A percentile compares a stretch with the other conserved stretches of the same genome.
phyloP scores from a whole-genome alignment of 1,139 yeast species.

The Lodderomyces theae region DNA sequence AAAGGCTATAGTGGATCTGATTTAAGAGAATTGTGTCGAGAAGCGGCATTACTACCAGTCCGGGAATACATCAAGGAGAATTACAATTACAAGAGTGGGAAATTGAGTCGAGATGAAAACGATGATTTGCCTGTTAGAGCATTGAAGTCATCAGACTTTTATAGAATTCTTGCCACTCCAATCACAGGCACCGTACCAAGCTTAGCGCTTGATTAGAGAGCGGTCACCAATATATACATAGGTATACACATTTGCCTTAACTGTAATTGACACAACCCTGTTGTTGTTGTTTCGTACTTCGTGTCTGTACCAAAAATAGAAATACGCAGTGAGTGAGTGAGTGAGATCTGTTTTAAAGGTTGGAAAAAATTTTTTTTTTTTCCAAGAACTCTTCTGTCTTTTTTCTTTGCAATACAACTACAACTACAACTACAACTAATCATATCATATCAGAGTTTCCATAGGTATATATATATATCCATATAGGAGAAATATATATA shows the following conservation, averaged over 20 bases:
- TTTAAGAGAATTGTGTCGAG: slow-evolving; percentile 84
- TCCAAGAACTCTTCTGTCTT: too few relatives aligned
- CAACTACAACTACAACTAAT: too few relatives aligned
- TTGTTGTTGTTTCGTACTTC: background rate
- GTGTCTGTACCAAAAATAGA: background rate
- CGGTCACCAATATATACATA: background rate
- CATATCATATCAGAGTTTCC: background rate
- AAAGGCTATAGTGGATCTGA: slow-evolving; percentile 89
- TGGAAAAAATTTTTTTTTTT: too few relatives aligned
- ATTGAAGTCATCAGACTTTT: slow-evolving; percentile 45
- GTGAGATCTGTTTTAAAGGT: too few relatives aligned
- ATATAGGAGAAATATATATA: background rate
- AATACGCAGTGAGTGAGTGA: background rate
- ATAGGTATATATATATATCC: background rate
- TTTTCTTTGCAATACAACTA: too few relatives aligned
- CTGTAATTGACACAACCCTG: too few relatives aligned
- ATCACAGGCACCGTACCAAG: slow-evolving; percentile 31
- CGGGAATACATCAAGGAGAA: slow-evolving; percentile 70
- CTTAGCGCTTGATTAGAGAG: slow-evolving; percentile 27
- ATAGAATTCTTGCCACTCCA: slow-evolving; percentile 18
- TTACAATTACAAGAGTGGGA: slow-evolving; percentile 44
- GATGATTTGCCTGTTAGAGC: slow-evolving; percentile 41
- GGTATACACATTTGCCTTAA: too few relatives aligned
- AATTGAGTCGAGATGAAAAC: slow-evolving; percentile 25
- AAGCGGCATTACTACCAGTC: slow-evolving; percentile 88